Evolutionary conservation across 208 protist species (phyloP).

Genomic region (Crithidia sp.): DNA sequence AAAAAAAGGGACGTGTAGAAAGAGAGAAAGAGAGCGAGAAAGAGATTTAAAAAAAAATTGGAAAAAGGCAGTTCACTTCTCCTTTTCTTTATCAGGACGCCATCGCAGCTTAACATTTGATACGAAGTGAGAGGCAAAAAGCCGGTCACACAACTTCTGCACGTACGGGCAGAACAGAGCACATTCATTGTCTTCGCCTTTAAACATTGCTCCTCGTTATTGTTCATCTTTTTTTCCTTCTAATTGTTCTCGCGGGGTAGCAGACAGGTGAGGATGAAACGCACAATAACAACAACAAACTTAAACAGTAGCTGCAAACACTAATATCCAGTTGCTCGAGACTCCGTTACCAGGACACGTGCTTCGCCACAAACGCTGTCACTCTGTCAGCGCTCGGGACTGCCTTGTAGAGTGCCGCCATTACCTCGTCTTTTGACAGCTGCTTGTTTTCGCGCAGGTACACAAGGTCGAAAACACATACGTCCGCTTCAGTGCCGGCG

Average conservation of each 20-base stretch:
- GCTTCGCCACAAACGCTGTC: conserved; percentile 1
- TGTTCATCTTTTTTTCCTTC: too few relatives aligned
- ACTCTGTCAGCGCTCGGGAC: neutral
- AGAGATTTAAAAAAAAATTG: neutral
- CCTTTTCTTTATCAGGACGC: too few relatives aligned
- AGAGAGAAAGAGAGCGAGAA: neutral
- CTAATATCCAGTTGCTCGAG: neutral
- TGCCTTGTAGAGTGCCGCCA: neutral
- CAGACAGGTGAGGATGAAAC: neutral
- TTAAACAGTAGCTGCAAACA: too few relatives aligned
- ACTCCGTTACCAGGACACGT: conserved; percentile 18
- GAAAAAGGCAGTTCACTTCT: neutral
- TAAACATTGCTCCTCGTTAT: too few relatives aligned
- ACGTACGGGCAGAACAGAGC: too few relatives aligned
- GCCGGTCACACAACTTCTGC: too few relatives aligned
- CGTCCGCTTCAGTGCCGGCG: neutral
- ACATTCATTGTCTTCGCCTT: too few relatives aligned
- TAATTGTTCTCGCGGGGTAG: too few relatives aligned
- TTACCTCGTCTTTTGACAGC: conserved; percentile 1
- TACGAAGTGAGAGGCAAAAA: too few relatives aligned
- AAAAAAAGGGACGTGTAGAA: neutral
- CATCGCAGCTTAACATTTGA: too few relatives aligned
- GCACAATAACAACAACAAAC: neutral
- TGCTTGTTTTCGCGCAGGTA: conserved; percentile 29
- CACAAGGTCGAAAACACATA: conserved; percentile 15